Evolutionary conservation across 2,329 filamentous ascomycete species (phyloP).

Genomic region (Acephala macrosclerotiorum): DNA sequence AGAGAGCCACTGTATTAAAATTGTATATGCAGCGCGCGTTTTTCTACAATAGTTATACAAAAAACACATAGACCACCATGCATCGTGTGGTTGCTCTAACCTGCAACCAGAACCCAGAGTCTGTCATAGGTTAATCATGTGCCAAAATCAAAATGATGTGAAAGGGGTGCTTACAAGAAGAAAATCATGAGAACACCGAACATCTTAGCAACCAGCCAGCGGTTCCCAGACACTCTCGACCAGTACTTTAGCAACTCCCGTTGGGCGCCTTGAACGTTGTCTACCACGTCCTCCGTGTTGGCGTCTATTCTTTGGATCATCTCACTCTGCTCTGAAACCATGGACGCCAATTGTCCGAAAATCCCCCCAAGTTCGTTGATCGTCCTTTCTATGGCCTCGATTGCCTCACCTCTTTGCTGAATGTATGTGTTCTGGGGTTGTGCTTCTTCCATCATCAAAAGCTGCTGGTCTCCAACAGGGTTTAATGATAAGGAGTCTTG

Average conservation of each 20-base stretch:
- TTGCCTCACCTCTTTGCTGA: constrained; percentile 91
- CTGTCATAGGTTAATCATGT: constrained; percentile 27
- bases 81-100: constrained; percentile 26
- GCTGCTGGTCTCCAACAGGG: constrained; percentile 83
- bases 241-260: constrained; percentile 97
- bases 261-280: constrained; percentile 97
- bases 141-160: neutral
- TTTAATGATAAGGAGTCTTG: constrained; percentile 84
- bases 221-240: constrained; percentile 90
- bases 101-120: constrained; percentile 42
- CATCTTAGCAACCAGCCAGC: constrained; percentile 92
- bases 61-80: constrained; percentile 18
- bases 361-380: constrained; percentile 92
- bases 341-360: constrained; percentile 91
- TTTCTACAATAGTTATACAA: constrained; percentile 35
- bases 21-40: constrained; percentile 25
- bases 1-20: constrained; percentile 20
- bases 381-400: constrained; percentile 95
- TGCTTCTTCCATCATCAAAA: constrained; percentile 93
- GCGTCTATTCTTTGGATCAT: constrained; percentile 98
- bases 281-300: constrained; percentile 96
- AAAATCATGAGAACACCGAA: constrained; percentile 95
- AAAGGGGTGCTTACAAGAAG: constrained; percentile 64
- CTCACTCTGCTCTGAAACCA: constrained; percentile 97
- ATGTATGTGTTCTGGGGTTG: constrained; percentile 88